Evolutionary conservation across 306 rosid species (phyloP).

Genomic region (Quercus ilex): DNA sequence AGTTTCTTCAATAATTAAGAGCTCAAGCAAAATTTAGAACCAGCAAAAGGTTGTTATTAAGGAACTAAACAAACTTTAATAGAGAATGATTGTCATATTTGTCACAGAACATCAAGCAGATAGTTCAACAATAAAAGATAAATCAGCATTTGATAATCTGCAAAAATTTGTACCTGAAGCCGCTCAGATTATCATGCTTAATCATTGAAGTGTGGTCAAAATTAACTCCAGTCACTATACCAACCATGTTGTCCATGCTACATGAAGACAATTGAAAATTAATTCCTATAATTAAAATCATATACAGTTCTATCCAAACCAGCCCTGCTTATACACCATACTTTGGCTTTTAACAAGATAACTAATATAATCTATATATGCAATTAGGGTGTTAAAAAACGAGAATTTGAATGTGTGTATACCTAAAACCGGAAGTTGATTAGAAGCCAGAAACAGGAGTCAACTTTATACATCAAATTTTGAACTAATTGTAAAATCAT

Average conservation of each 20-base stretch:
- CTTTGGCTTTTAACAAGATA: neutral
- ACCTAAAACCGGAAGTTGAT: neutral
- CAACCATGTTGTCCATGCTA: conserved; percentile 60
- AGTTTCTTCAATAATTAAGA: no score
- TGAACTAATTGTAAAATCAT: neutral
- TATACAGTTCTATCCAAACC: neutral
- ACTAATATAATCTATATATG: neutral
- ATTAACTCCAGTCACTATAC: conserved; percentile 62
- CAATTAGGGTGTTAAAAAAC: neutral
- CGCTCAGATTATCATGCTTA: conserved; percentile 50
- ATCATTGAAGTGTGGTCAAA: conserved; percentile 41
- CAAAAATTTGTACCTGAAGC: conserved; percentile 63
- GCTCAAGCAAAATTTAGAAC: no score
- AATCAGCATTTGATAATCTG: conserved; percentile 2
- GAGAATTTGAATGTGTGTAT: neutral
- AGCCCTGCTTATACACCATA: neutral
- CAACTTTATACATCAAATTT: neutral
- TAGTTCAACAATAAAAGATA: neutral
- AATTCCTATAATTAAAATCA: conserved; percentile 5
- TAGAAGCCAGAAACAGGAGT: neutral
- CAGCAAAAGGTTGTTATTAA: no score
- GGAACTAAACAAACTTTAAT: neutral
- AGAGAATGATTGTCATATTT: neutral
- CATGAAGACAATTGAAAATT: conserved; percentile 23
- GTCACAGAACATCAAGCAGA: neutral